These are phyloP conservation scores for Phytophthora boehmeriae DNA, from an alignment of 352 stramenopile species.

Conservation along the genomic window DNA sequence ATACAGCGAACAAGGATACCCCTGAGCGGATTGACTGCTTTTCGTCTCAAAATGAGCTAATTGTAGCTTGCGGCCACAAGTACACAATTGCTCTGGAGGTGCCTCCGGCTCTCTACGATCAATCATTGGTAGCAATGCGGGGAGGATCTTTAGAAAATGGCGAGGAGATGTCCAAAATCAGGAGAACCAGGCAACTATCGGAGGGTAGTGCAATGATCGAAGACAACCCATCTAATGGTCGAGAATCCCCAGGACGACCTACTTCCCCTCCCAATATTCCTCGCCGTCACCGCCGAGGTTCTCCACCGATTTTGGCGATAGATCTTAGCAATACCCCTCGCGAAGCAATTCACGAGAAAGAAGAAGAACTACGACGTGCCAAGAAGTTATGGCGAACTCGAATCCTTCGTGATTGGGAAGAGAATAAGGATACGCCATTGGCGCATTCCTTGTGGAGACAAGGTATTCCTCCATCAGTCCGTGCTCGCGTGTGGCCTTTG, in stretches of 20 bases:
- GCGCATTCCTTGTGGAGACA: constrained; percentile 83
- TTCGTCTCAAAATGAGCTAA: constrained; percentile 49
- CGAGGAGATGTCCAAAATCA: constrained; percentile 12
- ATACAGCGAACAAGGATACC: constrained; percentile 82
- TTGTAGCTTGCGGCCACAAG: constrained; percentile 81
- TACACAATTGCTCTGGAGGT: constrained; percentile 81
- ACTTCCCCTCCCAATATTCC: constrained; percentile 7
- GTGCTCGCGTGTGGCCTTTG: constrained; percentile 81
- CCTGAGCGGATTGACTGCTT: constrained; percentile 83
- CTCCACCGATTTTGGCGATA: constrained; percentile 26
- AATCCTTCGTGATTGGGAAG: constrained; percentile 81
- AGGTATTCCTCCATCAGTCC: constrained; percentile 84
- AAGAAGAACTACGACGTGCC: constrained; percentile 79
- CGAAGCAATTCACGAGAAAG: constrained; percentile 73
- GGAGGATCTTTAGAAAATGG: constrained; percentile 9
- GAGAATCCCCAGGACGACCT: constrained; percentile 13
- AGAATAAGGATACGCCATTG: constrained; percentile 72
- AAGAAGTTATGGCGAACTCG: constrained; percentile 86
- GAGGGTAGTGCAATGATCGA: constrained; percentile 31
- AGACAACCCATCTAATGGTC: constrained; percentile 22
- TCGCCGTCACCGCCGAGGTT: constrained; percentile 28
- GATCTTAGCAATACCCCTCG: constrained; percentile 28
- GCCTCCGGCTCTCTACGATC: constrained; percentile 26
- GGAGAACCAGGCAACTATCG: constrained; percentile 20
- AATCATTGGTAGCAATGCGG: constrained; percentile 12